Evolutionary conservation across 805 yeast species (phyloP).

Genomic region (Millerozyma acaciae): DNA sequence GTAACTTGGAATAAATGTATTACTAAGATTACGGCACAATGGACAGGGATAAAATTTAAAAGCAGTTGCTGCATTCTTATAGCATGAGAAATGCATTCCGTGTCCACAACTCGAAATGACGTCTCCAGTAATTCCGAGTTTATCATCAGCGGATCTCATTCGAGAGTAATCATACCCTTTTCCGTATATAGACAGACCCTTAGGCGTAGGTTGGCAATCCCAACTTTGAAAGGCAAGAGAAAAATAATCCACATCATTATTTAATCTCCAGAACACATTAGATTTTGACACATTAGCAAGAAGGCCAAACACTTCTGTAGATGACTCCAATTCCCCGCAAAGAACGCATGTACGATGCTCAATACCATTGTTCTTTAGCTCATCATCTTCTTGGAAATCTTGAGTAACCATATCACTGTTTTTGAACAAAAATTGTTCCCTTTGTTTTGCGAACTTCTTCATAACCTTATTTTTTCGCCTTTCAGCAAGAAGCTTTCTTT

Average conservation of each 20-base stretch:
- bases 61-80: slow-evolving; percentile 22
- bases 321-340: slow-evolving; percentile 52
- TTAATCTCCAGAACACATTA: slow-evolving; percentile 46
- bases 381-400: slow-evolving; percentile 3
- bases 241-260: slow-evolving; percentile 11
- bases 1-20: slow-evolving; percentile 44
- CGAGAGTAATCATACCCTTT: slow-evolving; percentile 21
- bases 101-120: slow-evolving; percentile 49
- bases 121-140: slow-evolving; percentile 15
- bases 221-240: slow-evolving; percentile 19
- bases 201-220: slow-evolving; percentile 17
- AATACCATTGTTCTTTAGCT: slow-evolving; percentile 6
- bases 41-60: slow-evolving; percentile 42
- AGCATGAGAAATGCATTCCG: slow-evolving; percentile 49
- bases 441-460: slow-evolving; percentile 57
- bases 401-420: slow-evolving; percentile 22
- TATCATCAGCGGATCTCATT: slow-evolving; percentile 4
- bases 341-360: slow-evolving; percentile 47
- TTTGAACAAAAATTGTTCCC: slow-evolving; percentile 39
- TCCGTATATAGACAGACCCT: slow-evolving; percentile 16
- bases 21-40: slow-evolving; percentile 44
- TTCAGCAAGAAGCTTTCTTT: slow-evolving; percentile 53
- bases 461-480: slow-evolving; percentile 59
- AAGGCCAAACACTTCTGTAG: slow-evolving; percentile 51
- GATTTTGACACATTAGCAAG: slow-evolving; percentile 48